phyloP scores from a whole-genome alignment of 2,329 filamentous ascomycete genomes.

The Scytalidium lignicola region DNA sequence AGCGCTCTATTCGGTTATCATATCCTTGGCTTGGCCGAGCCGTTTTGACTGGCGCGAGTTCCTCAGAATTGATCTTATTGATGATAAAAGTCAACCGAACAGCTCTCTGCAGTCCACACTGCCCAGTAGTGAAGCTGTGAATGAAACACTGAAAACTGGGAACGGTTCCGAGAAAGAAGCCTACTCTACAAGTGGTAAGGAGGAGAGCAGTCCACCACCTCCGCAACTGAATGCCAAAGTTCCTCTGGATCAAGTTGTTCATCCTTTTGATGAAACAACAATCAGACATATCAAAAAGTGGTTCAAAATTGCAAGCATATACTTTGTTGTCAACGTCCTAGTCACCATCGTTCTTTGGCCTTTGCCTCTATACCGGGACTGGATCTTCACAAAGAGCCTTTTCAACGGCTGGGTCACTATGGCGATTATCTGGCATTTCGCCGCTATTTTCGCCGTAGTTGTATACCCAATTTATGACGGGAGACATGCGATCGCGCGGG shows the following conservation, averaged over 20 bases:
- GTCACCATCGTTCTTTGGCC: constrained; percentile 44
- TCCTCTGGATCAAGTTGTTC: constrained; percentile 35
- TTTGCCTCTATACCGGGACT: constrained; percentile 44
- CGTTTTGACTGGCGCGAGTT: constrained; percentile 37
- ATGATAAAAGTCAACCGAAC: constrained; percentile 25
- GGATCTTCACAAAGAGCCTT: constrained; percentile 42
- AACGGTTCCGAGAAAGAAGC: constrained; percentile 27
- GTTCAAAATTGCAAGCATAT: constrained; percentile 35
- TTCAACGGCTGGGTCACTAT: constrained; percentile 46
- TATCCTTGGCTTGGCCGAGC: constrained; percentile 43
- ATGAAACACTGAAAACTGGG: neutral
- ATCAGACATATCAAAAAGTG: constrained; percentile 30
- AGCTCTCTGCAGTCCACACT: constrained; percentile 12
- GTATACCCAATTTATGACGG: constrained; percentile 45
- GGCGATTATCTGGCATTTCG: constrained; percentile 47
- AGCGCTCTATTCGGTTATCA: constrained; percentile 38
- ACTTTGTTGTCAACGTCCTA: constrained; percentile 37
- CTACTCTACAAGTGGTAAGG: constrained; percentile 31
- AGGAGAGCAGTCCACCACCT: neutral
- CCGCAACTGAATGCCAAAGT: constrained; percentile 3
- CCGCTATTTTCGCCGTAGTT: constrained; percentile 39
- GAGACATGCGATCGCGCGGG: constrained; percentile 30
- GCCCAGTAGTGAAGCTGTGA: neutral
- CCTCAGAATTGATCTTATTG: constrained; percentile 39
- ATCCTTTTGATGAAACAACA: constrained; percentile 36